Conservation (phyloP, 805 yeast species). For the Sugiyamaella smithiae region DNA sequence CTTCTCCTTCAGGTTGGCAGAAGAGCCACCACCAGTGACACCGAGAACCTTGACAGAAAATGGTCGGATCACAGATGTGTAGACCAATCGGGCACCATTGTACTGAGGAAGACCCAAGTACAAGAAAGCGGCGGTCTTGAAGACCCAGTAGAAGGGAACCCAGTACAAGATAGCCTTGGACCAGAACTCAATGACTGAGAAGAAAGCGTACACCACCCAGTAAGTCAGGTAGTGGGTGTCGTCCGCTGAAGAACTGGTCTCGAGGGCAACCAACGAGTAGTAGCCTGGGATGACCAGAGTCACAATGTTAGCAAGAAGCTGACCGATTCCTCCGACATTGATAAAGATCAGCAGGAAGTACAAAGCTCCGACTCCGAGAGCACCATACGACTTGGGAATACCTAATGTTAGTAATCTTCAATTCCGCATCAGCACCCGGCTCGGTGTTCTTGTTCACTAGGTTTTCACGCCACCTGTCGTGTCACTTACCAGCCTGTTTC, state of each 20-base stretch:
- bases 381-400: conserved; percentile 81
- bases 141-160: conserved; percentile 94
- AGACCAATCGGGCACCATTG: conserved; percentile 80
- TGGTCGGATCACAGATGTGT: conserved; percentile 65
- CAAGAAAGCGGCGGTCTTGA: conserved; percentile 83
- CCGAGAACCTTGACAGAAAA: conserved; percentile 38
- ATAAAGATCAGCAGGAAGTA: conserved; percentile 79
- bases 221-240: conserved; percentile 88
- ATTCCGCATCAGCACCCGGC: not conserved
- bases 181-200: conserved; percentile 95
- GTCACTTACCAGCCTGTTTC: conserved; percentile 29
- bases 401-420: conserved; percentile 2
- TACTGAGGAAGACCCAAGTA: conserved; percentile 86
- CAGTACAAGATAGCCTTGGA: conserved; percentile 87
- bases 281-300: conserved; percentile 91
- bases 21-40: conserved; percentile 26
- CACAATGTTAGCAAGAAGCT: conserved; percentile 86
- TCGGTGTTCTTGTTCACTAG: not conserved
- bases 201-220: conserved; percentile 97
- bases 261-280: conserved; percentile 79
- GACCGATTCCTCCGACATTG: conserved; percentile 90
- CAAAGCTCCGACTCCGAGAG: conserved; percentile 56
- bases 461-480: not conserved
- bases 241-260: conserved; percentile 63
- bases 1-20: conserved; percentile 32